Base-by-base conservation (phyloP, 2,329 filamentous ascomycete genomes). In the Elsinoe batatas region DNA sequence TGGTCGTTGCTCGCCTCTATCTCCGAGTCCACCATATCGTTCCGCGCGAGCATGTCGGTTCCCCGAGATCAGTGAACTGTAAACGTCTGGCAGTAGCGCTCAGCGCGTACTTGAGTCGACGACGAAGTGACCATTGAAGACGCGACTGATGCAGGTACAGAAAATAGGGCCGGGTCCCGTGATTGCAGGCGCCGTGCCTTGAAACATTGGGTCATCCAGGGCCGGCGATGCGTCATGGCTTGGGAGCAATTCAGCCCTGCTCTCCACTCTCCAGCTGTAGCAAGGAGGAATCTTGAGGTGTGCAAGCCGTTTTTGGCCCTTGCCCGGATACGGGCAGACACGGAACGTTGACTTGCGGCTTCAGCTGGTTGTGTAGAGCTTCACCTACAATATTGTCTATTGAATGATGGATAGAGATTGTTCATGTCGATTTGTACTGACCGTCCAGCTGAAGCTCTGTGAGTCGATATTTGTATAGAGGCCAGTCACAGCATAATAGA, bases 11-110 rank as follows among this genome's bases (percentile, higher is more conserved):
- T 15, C 33, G 32, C 13, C 18, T 38, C 47, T 17, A 51, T 7
- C 12, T 8, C 47, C 32, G 47, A 38, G 13, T 51, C 47, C 30
- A 33, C 33, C 18, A 22, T 51, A 5, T 17, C 33, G 33, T 20
- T 6, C 8, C 17, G 32, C n/a, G 33, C 18, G 8, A 18, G 47
- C 47, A 38, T 32, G 33, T 36, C 26, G 12, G n/a, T 4, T 13
- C 33, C 20, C 46, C 13, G 17, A 11, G 33, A 32, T 42, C 26
- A 42, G 37, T 43, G 51, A 10, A 42, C 51, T 17, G 51, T 22
- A 12, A 54, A 54, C 37, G 40, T 54, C 40, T 15, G 20, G 47
- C 47, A 38, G 33, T 20, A 51, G 47, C 47, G 47, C 47, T 51
- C 33, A 38, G 47, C 33, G 47, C 47, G 47, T 51, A n/a, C 26